Evolutionary conservation across 2,329 filamentous ascomycete species (phyloP).

Genomic region (Aspergillus sp.): DNA sequence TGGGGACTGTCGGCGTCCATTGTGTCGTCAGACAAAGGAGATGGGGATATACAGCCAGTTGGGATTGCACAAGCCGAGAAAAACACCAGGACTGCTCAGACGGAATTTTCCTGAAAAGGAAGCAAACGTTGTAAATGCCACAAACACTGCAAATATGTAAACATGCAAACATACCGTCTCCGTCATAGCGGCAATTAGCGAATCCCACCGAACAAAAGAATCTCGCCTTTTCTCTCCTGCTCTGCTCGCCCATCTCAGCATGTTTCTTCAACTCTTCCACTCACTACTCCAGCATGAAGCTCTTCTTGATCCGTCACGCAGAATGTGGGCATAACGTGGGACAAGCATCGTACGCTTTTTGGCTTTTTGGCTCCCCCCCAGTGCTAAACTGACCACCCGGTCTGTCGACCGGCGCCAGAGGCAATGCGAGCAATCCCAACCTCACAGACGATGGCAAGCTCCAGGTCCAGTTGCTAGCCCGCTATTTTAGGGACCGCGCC

Average conservation of each 20-base stretch:
- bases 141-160: not conserved
- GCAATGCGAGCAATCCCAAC: slow-evolving; percentile 67
- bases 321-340: slow-evolving; percentile 80
- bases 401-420: slow-evolving; percentile 40
- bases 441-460: slow-evolving; percentile 73
- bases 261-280: not conserved
- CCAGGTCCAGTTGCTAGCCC: slow-evolving; percentile 63
- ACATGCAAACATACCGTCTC: not conserved
- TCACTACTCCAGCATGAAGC: slow-evolving; percentile 38
- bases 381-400: slow-evolving; percentile 1
- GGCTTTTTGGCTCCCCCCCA: not conserved
- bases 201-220: not conserved
- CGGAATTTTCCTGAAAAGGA: no score
- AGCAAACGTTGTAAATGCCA: no score
- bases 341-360: slow-evolving; percentile 35
- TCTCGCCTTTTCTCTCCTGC: not conserved
- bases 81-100: no score
- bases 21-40: no score
- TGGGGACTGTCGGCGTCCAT: no score
- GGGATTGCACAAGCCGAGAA: no score
- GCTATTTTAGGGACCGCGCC: slow-evolving; percentile 54
- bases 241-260: not conserved
- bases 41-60: no score
- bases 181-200: no score
- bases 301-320: slow-evolving; percentile 75